phyloP scores from a whole-genome alignment of 2,329 filamentous ascomycete species.

The Camptophora hylomeconis region DNA sequence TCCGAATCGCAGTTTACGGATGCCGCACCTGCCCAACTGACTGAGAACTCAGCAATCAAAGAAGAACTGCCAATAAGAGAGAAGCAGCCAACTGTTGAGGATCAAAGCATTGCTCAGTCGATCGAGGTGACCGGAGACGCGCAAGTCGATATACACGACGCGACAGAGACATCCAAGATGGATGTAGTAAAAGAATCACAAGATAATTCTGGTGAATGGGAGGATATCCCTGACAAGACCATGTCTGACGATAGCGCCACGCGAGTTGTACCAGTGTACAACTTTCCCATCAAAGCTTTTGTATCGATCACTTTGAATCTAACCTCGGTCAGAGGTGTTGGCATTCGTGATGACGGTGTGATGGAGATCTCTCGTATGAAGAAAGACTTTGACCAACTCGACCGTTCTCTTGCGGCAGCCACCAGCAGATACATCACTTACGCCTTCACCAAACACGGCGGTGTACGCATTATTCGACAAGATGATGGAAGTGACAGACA shows the following conservation, averaged over 20 bases:
- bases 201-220: no score
- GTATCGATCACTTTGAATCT: conserved; percentile 66
- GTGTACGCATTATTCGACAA: conserved; percentile 85
- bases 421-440: conserved; percentile 89
- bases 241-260: conserved; percentile 51
- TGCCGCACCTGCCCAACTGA: no score
- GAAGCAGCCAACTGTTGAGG: neutral
- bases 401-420: conserved; percentile 81
- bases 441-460: conserved; percentile 83
- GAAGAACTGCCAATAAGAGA: neutral
- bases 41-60: neutral
- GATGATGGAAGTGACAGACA: conserved; percentile 85
- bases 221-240: conserved; percentile 65
- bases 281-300: conserved; percentile 94
- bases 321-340: conserved; percentile 42
- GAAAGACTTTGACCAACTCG: conserved; percentile 96
- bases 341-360: conserved; percentile 65
- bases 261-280: conserved; percentile 66
- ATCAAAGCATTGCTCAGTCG: neutral
- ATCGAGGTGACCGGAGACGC: no score
- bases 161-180: no score
- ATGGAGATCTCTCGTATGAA: conserved; percentile 90
- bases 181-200: no score
- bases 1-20: no score
- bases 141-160: no score